Conservation (phyloP, 352 stramenopile genomes). For the Salisapilia sapeloensis region DNA sequence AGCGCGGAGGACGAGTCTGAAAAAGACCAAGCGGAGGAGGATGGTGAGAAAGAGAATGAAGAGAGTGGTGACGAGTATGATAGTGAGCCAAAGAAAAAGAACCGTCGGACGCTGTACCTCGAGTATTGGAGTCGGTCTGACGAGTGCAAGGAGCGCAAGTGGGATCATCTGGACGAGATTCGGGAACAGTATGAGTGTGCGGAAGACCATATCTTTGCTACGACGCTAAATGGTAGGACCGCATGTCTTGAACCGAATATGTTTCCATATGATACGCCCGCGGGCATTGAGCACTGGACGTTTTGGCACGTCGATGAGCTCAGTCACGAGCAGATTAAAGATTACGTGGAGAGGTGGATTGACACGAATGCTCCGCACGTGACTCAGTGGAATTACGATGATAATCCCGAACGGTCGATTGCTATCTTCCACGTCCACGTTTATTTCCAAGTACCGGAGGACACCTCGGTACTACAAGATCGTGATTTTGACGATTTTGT, state of each 20-base stretch:
- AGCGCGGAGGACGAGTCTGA: too few species aligned
- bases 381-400: slow-evolving; percentile 73
- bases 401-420: slow-evolving; percentile 79
- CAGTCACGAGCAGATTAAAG: slow-evolving; percentile 64
- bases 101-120: slow-evolving; percentile 68
- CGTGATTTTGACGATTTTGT: slow-evolving; percentile 48
- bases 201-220: slow-evolving; percentile 74
- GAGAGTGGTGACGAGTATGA: too few species aligned
- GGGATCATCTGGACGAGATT: slow-evolving; percentile 76
- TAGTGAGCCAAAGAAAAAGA: slow-evolving; percentile 8
- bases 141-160: slow-evolving; percentile 80
- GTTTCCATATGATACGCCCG: slow-evolving; percentile 80
- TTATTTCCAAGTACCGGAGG: slow-evolving; percentile 58
- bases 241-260: slow-evolving; percentile 78
- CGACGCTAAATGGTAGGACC: slow-evolving; percentile 63
- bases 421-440: slow-evolving; percentile 85
- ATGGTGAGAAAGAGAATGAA: too few species aligned
- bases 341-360: slow-evolving; percentile 82
- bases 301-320: slow-evolving; percentile 70
- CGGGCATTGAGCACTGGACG: slow-evolving; percentile 81
- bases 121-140: slow-evolving; percentile 80
- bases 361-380: slow-evolving; percentile 68
- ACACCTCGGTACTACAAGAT: slow-evolving; percentile 30
- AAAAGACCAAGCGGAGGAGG: too few species aligned
- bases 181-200: slow-evolving; percentile 46